Base-by-base conservation (phyloP, 1,139 yeast species). In the Schizosaccharomyces versatilis region DNA sequence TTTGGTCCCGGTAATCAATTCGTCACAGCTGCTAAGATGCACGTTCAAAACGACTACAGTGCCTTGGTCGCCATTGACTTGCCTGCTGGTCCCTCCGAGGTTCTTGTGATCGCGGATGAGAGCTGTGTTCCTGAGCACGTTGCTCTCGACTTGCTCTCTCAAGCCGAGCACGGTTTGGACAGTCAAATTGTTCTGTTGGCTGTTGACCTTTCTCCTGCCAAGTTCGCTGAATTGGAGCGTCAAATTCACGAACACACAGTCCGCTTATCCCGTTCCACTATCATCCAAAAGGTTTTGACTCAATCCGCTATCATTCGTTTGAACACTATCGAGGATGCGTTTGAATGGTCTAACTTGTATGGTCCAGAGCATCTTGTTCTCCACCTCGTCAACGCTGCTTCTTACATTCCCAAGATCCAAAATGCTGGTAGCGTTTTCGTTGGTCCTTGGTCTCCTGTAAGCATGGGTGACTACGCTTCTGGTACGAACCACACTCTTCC, bases 31-130 rank as follows among this genome's bases (percentile, higher is more conserved):
- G 99, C 98, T 48, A 90, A 90, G 73, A 93, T 93, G 98, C 73
- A 83, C 66, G 94, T 93, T 52, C 93, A 88, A 63, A 93, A 93
- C 66, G 98, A 90, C 65, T 84, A 96, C 2, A 83, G 81, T 62
- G 97, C 98, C 1, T 72, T 86, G 62, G 93, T 95, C 65, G 83
- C 95, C 40, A 93, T 90, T 62, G 99, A 90, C 68, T 88, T 90
- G 97, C 99, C 99, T 53, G 99, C 99, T 32, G 99, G 99, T 5
- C 99, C 99, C 36, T 83, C 95, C 55, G 99, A 90, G 69, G 99
- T 90, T 14, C 74, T 90, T 60, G 97, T 90, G 15, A 74, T 90
- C 62, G 95, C 96, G 51, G 99, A 90, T 67, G 75, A 73, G 57
- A 66, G 76, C 53, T 85, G 97, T 6, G 95, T 85, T 68, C 88